These are phyloP conservation scores for Neckera pumila DNA, from an alignment of 225 moss, liverwort and hornwort species.

Conservation along the genomic window DNA sequence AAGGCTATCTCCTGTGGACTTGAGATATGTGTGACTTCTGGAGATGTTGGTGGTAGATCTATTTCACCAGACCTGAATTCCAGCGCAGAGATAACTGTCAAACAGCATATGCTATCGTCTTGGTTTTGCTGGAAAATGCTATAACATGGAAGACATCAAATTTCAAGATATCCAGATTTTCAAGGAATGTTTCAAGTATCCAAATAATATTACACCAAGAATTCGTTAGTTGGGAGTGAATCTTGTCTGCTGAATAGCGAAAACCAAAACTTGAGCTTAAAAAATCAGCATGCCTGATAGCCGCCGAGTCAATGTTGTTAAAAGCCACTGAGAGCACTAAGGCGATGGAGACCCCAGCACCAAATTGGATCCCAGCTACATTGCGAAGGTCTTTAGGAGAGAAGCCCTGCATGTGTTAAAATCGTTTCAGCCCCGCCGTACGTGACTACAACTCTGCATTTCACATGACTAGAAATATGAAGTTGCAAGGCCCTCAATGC, in stretches of 20 bases:
- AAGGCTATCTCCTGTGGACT: constrained; percentile 48
- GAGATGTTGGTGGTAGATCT: constrained; percentile 65
- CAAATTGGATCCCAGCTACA: constrained; percentile 65
- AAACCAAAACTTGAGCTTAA: background rate
- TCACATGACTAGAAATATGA: background rate
- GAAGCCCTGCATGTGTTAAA: constrained; percentile 49
- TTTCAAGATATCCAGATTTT: background rate
- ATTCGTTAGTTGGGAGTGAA: background rate
- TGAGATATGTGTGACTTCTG: constrained; percentile 75
- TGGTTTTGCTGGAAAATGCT: background rate
- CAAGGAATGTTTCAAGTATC: background rate
- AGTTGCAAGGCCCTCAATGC: background rate
- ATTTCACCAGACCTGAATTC: constrained; percentile 37
- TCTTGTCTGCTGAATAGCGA: background rate
- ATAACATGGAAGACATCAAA: background rate
- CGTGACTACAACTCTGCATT: background rate
- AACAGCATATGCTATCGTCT: background rate
- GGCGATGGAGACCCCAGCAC: constrained; percentile 51
- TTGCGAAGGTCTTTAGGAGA: constrained; percentile 50
- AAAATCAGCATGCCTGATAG: constrained; percentile 28
- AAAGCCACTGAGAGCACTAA: constrained; percentile 63
- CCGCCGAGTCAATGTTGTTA: constrained; percentile 37
- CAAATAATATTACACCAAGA: background rate
- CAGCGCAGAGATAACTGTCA: background rate
- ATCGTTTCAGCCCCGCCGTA: background rate